Percentiles rank a stretch among this genome's conserved stretches.
These are phyloP conservation scores for Mucor racemosus DNA, from an alignment of 371 early-diverging fungal species.

Conservation along the genomic window DNA sequence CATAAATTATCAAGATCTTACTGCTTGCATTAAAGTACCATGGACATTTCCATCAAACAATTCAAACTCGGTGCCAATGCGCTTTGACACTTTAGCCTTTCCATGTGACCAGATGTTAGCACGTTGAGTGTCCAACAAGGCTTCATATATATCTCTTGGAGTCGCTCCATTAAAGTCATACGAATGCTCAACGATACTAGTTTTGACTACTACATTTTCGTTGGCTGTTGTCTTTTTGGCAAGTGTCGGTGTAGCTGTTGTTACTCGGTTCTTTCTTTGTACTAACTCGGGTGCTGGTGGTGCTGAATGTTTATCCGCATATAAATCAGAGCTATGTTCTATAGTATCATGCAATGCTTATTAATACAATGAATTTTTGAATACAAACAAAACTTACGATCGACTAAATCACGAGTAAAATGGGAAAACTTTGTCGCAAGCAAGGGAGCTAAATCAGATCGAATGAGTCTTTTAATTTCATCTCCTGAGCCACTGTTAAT, in stretches of 20 bases:
- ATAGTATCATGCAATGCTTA: not conserved
- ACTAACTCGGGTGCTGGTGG: constrained; percentile 26
- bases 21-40: constrained; percentile 75
- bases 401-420: constrained; percentile 77
- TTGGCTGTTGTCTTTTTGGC: constrained; percentile 26
- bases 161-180: constrained; percentile 83
- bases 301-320: constrained; percentile 41
- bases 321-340: constrained; percentile 85
- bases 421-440: constrained; percentile 61
- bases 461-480: constrained; percentile 39
- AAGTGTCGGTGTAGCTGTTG: constrained; percentile 20
- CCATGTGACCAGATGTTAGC: constrained; percentile 80
- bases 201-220: constrained; percentile 50
- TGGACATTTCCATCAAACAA: constrained; percentile 89
- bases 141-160: constrained; percentile 80
- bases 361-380: not conserved
- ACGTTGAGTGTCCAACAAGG: constrained; percentile 73
- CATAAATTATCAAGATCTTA: constrained; percentile 20
- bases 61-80: constrained; percentile 67
- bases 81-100: constrained; percentile 52
- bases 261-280: constrained; percentile 17
- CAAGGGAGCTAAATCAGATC: constrained; percentile 61
- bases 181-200: constrained; percentile 71
- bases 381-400: constrained; percentile 44
- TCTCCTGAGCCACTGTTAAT: constrained; percentile 2